Percentiles rank a stretch among this genome's conserved stretches.
Evolutionary conservation across 140 eudicot genomes (phyloP).

Genomic region (Eryngium alpinum): DNA sequence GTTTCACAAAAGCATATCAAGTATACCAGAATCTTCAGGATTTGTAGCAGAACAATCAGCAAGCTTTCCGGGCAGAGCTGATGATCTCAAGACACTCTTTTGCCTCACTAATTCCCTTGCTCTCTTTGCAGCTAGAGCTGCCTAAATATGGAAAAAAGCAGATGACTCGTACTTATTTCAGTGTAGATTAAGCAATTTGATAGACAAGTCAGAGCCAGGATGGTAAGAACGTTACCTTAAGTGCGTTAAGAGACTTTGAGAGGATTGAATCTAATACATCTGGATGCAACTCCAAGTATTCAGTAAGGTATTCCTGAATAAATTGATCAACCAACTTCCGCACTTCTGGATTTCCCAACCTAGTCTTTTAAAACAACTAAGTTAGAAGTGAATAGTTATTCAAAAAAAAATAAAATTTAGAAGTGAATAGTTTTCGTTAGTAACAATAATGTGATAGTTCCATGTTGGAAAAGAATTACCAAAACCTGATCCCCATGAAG

Average conservation of each 20-base stretch:
- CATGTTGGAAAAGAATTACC: neutral
- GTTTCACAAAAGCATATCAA: neutral
- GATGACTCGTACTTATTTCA: neutral
- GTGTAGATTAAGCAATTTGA: neutral
- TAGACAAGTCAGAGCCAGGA: neutral
- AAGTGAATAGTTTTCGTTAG: neutral
- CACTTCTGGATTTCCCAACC: constrained; percentile 98
- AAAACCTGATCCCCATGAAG: neutral
- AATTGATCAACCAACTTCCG: constrained; percentile 76
- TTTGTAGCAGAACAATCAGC: constrained; percentile 97
- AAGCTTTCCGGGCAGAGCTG: constrained; percentile 99
- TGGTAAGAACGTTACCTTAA: constrained; percentile 42
- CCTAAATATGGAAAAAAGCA: constrained; percentile 32
- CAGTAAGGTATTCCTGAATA: constrained; percentile 79
- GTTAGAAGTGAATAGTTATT: constrained; percentile 4
- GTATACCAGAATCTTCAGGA: constrained; percentile 86
- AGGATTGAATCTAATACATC: constrained; percentile 81
- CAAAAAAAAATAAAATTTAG: too few species aligned
- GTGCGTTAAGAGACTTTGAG: constrained; percentile 84
- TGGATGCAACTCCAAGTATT: constrained; percentile 93
- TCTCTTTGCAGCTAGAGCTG: constrained; percentile 94
- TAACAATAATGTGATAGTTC: neutral
- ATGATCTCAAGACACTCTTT: constrained; percentile 72
- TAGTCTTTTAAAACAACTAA: constrained; percentile 45
- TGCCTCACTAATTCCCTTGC: constrained; percentile 92